phyloP scores from a whole-genome alignment of 306 rosid species.

The Boehmeria nivea region DNA sequence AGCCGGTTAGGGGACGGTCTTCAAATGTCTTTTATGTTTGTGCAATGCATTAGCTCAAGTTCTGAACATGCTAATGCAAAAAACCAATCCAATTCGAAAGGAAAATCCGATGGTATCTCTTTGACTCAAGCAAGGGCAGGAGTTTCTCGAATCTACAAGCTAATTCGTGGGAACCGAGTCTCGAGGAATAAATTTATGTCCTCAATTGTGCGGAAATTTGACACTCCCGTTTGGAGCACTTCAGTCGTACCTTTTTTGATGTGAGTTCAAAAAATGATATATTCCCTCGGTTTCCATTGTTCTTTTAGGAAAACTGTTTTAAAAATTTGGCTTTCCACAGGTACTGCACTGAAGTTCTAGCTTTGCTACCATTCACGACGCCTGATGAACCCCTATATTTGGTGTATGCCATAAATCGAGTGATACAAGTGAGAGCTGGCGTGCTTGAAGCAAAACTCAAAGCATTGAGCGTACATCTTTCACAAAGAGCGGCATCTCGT shows the following conservation, averaged over 20 bases:
- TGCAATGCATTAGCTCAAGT: slow-evolving; percentile 50
- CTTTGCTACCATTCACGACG: slow-evolving; percentile 69
- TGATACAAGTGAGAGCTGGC: slow-evolving; percentile 89
- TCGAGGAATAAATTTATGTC: slow-evolving; percentile 96
- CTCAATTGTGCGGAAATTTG: slow-evolving; percentile 89
- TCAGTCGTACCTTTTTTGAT: slow-evolving; percentile 69
- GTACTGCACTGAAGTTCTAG: slow-evolving; percentile 93
- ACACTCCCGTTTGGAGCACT: slow-evolving; percentile 56
- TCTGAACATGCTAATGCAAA: slow-evolving; percentile 46
- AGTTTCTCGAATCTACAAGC: slow-evolving; percentile 98
- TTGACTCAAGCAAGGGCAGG: slow-evolving; percentile 88
- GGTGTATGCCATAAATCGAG: slow-evolving; percentile 78
- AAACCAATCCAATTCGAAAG: slow-evolving; percentile 52
- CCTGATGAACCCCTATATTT: slow-evolving; percentile 94
- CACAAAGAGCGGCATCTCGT: slow-evolving; percentile 38
- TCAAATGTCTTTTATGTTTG: slow-evolving; percentile 84
- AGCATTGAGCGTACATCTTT: slow-evolving; percentile 63
- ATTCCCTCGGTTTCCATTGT: slow-evolving; percentile 10
- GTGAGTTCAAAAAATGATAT: slow-evolving; percentile 46
- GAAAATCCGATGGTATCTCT: slow-evolving; percentile 54
- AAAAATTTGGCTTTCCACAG: slow-evolving; percentile 34
- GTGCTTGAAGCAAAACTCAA: slow-evolving; percentile 80
- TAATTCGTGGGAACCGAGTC: slow-evolving; percentile 77
- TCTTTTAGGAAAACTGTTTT: slow-evolving; percentile 19
- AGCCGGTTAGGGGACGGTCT: slow-evolving; percentile 99